Evolutionary conservation across 2,329 filamentous ascomycete species (phyloP), one percentile per base, ranked within the genome.

Genomic region (Trichoderma aggressivum): DNA sequence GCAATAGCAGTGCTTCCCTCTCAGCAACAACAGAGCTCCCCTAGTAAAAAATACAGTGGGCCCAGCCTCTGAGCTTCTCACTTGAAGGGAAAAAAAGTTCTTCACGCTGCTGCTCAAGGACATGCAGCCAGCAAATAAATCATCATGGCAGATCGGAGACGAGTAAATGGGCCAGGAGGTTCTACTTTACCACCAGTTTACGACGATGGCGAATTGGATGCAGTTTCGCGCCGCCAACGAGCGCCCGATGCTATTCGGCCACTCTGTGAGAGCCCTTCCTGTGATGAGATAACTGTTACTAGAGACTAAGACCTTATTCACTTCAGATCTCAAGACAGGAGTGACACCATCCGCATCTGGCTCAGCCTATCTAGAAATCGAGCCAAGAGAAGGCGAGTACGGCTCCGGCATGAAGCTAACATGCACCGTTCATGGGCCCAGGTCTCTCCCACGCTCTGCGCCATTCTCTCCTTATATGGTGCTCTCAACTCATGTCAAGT

Each of bases 401-500:
- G 78, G 88, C 59, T 89, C 90, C 47, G 92, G 93, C 65, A 87
- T 98, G 78, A 99, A 99, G 81, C 89, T 99, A 72, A 92, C 91
- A 73, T 97, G 94, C 80, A 94, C 94, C 12, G 93, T 98, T 69
- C 95, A 98, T 82, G 96, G 96, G 1, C 96, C 96, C 4, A 90
- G 94, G 75, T 94, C 96, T 28, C 87, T 99, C 55, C 94, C 95
- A 36, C 90, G 94, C 79, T 97, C 93, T 70, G 93, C 94, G 32
- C 91, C 94, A 1, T 99, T 98, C 83, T 96, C 93, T 66, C 94
- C 96, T 11, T 94, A 97, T 77, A 89, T 98, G 74, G 91, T 98
- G 58, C 88, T 99, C 65, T 94, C 92, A 16, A 97, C 95, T 3
- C 94, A 97, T 76, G 92, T 99, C 78, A 99, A 98, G 83, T 98